Base-by-base conservation (phyloP, 208 protist genomes). In the Borovskyia barvae region DNA sequence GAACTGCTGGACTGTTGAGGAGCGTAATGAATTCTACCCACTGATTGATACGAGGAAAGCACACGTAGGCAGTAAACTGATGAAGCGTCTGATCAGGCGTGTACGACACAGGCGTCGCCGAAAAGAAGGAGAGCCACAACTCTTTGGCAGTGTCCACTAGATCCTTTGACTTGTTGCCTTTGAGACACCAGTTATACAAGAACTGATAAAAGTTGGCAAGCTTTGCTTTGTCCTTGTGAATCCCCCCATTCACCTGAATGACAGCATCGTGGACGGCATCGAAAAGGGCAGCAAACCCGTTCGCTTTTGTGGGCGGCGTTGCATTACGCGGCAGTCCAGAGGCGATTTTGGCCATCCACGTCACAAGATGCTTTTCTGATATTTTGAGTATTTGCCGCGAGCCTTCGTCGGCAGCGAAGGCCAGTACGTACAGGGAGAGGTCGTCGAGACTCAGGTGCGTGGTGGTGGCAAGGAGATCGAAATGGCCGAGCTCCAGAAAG, bases 61-160 rank as follows among this genome's bases (percentile, higher is more conserved):
- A 66, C 48, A 63, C 62, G 49, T 88, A 88, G 11, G 61, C 59
- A 14, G 49, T 75, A 49, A 72, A 85, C 45, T 56, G 50, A 6
- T 45, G 37, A 22, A 20, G 37, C 22, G 28, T 32, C 41, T 70
- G 48, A 25, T 56, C 52, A n/a, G 40, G 46, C 5, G 41, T 54
- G 40, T 68, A 72, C 14, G 64, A 64, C 19, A 64, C 39, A 2
- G 49, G 48, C 3, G 64, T 57, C 3, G 33, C 51, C 28, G 70
- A 70, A 41, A 78, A 82, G 43, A 94, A 80, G 45, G 82, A 75
- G 12, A 66, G 62, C 84, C 87, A 94, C 50, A 94, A 45, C 64
- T 90, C 83, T 28, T 75, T 76, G 4, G 81, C 81, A 45, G 75
- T 70, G 20, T 69, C 59, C 12, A 63, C 47, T 2, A 72, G 66